Evolutionary conservation across 768 basidiomycete species (phyloP).

Genomic region (Agaricus sinodeliciosus): DNA sequence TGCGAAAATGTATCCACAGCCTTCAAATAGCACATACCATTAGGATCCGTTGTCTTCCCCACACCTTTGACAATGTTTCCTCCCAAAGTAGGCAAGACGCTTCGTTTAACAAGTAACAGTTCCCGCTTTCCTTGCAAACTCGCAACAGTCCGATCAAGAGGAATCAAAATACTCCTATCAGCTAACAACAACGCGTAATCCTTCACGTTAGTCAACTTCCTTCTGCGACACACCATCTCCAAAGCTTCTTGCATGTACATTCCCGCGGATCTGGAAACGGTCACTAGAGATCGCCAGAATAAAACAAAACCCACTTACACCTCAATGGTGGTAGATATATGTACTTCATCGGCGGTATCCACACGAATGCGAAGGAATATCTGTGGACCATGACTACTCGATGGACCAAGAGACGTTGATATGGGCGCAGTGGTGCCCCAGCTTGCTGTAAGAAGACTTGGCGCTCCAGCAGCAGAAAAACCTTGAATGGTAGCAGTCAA

Average conservation of each 20-base stretch:
- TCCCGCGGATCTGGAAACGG: conserved; percentile 57
- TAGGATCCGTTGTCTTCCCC: conserved; percentile 82
- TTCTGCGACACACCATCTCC: conserved; percentile 71
- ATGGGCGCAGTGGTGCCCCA: conserved; percentile 40
- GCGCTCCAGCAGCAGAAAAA: conserved; percentile 28
- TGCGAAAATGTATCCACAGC: neutral
- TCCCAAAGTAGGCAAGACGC: conserved; percentile 67
- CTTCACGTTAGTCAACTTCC: conserved; percentile 59
- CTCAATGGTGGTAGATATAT: conserved; percentile 84
- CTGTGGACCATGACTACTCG: conserved; percentile 68
- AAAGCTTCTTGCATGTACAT: conserved; percentile 98
- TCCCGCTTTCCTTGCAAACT: conserved; percentile 86
- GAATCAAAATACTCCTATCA: conserved; percentile 70
- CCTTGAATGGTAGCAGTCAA: conserved; percentile 36
- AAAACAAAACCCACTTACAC: conserved; percentile 52
- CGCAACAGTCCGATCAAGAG: conserved; percentile 93
- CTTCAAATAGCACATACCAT: conserved; percentile 45
- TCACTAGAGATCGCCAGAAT: neutral
- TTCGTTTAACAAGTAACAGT: conserved; percentile 72
- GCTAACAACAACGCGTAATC: conserved; percentile 79
- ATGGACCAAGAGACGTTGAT: conserved; percentile 65
- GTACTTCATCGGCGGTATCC: conserved; percentile 75
- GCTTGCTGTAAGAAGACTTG: conserved; percentile 43
- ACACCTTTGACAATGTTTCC: conserved; percentile 60
- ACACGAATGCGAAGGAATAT: conserved; percentile 81